phyloP scores from a whole-genome alignment of 78 protist genomes.

The Bodo saltans region DNA sequence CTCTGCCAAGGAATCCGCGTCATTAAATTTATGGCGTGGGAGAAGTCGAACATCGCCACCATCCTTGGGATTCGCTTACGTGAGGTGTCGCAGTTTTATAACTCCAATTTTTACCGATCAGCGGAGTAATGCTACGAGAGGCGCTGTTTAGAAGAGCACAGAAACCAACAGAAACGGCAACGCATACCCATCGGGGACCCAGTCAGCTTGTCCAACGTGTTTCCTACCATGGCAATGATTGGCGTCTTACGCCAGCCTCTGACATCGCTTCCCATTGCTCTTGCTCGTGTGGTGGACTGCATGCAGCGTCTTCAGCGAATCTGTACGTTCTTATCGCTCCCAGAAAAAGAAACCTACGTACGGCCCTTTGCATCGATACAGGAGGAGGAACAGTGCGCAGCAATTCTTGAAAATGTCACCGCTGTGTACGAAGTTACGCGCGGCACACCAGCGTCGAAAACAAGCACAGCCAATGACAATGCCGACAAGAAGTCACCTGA shows the following conservation, averaged over 20 bases:
- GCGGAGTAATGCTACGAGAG: slow-evolving; percentile 40
- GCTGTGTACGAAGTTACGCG: no score
- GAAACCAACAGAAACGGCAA: neutral
- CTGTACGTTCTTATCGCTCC: slow-evolving; percentile 53
- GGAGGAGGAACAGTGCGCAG: no score
- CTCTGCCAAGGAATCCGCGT: slow-evolving; percentile 44
- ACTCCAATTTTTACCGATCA: slow-evolving; percentile 32
- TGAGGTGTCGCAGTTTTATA: slow-evolving; percentile 29
- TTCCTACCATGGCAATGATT: slow-evolving; percentile 72
- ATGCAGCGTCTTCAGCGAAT: slow-evolving; percentile 62
- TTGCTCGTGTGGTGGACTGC: slow-evolving; percentile 60
- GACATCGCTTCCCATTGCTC: slow-evolving; percentile 57
- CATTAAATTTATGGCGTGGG: slow-evolving; percentile 55
- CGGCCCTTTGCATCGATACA: no score
- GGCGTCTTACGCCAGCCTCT: slow-evolving; percentile 63
- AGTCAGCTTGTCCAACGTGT: slow-evolving; percentile 46
- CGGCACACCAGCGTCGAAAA: no score
- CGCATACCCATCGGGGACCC: slow-evolving; percentile 37
- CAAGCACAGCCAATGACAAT: neutral
- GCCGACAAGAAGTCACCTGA: no score
- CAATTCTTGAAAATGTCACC: neutral
- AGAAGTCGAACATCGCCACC: neutral
- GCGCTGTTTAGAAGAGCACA: neutral
- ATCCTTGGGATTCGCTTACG: slow-evolving; percentile 24
- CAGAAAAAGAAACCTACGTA: no score